phyloP scores from a whole-genome alignment of 2,329 filamentous ascomycete species.

The Colletotrichum falcatum region DNA sequence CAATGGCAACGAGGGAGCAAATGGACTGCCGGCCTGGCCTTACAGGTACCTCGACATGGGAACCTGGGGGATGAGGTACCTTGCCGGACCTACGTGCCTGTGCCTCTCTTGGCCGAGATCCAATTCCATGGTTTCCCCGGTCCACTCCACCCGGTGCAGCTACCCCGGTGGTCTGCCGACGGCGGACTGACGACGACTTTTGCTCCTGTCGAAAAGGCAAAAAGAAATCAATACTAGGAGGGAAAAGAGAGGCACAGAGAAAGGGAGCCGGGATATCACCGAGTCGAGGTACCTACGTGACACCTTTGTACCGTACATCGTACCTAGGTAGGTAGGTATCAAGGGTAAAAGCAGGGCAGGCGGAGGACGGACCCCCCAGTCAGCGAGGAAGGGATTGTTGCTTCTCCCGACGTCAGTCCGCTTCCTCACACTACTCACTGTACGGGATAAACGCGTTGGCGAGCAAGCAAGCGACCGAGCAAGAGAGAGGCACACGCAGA shows the following conservation, averaged over 20 bases:
- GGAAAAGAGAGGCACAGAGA: not conserved
- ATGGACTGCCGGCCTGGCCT: constrained; percentile 9
- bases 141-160: not conserved
- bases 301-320: too few relatives aligned
- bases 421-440: too few relatives aligned
- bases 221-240: too few relatives aligned
- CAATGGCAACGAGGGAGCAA: not conserved
- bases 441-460: too few relatives aligned
- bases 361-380: not conserved
- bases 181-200: not conserved
- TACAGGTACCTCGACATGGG: constrained; percentile 21
- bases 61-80: constrained; percentile 31
- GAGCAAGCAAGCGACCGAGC: constrained; percentile 24
- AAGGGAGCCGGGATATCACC: not conserved
- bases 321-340: too few relatives aligned
- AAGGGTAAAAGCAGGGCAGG: constrained; percentile 17
- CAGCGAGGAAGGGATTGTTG: not conserved
- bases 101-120: constrained; percentile 3
- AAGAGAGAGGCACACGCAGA: too few relatives aligned
- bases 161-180: constrained; percentile 16
- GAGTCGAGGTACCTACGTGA: too few relatives aligned
- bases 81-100: not conserved
- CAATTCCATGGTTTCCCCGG: constrained; percentile 5
- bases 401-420: not conserved
- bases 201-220: not conserved